Evolutionary conservation across 441 rosid genomes (phyloP).

Genomic region (Erysimum pusillum): DNA sequence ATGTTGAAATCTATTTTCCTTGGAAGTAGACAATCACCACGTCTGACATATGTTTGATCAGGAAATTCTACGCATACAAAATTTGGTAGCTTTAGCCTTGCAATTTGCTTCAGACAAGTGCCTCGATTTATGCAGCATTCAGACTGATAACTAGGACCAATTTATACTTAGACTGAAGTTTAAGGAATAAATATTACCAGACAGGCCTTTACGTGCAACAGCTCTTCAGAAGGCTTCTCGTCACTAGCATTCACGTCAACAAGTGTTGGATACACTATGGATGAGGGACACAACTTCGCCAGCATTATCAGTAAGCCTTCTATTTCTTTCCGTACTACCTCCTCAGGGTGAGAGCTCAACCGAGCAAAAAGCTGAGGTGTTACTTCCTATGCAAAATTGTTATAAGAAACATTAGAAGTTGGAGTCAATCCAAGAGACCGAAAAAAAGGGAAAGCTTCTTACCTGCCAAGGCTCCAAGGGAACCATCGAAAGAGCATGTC

Average conservation of each 20-base stretch:
- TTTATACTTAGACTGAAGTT: constrained; percentile 16
- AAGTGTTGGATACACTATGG: constrained; percentile 90
- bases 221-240: constrained; percentile 85
- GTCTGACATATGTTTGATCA: constrained; percentile 10
- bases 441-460: constrained; percentile 44
- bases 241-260: constrained; percentile 89
- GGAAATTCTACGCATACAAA: background rate
- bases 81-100: constrained; percentile 32
- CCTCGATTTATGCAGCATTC: constrained; percentile 15
- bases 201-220: constrained; percentile 80
- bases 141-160: constrained; percentile 19
- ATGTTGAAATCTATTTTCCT: constrained; percentile 13
- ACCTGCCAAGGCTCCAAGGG: constrained; percentile 99
- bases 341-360: constrained; percentile 94
- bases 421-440: constrained; percentile 23
- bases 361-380: constrained; percentile 97
- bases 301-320: constrained; percentile 86
- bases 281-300: constrained; percentile 93
- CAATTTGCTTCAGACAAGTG: constrained; percentile 6
- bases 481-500: constrained; percentile 79
- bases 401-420: constrained; percentile 33
- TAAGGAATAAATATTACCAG: constrained; percentile 67
- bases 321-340: constrained; percentile 86
- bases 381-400: constrained; percentile 69
- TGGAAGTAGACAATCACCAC: constrained; percentile 13